phyloP scores from a whole-genome alignment of 257 asterid genomes.

The Primulina tabacum region DNA sequence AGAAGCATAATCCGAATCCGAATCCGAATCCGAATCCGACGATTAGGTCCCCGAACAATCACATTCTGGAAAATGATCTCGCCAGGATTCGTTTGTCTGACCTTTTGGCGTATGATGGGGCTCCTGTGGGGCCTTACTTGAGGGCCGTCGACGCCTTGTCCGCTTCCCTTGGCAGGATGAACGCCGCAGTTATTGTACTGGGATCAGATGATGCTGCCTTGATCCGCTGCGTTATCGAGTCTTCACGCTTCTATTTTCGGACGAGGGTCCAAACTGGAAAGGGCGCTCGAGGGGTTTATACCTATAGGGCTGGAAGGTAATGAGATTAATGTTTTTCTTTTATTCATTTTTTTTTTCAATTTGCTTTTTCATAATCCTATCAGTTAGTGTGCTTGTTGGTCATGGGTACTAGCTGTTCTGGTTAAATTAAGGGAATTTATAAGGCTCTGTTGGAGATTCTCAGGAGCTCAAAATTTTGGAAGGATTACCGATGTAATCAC shows the following conservation, averaged over 20 bases:
- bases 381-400: not conserved
- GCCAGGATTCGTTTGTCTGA: slow-evolving; percentile 70
- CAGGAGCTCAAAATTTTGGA: not conserved
- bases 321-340: not conserved
- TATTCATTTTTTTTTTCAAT: not conserved
- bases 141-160: slow-evolving; percentile 79
- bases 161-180: slow-evolving; percentile 74
- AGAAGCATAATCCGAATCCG: not conserved
- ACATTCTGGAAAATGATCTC: slow-evolving; percentile 20
- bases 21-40: not conserved
- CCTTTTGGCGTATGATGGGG: slow-evolving; percentile 79
- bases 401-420: not conserved
- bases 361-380: not conserved
- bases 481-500: not conserved
- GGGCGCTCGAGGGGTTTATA: slow-evolving; percentile 63
- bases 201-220: slow-evolving; percentile 59
- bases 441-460: not conserved
- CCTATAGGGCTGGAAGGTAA: slow-evolving; percentile 86
- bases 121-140: slow-evolving; percentile 51
- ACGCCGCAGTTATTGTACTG: slow-evolving; percentile 88
- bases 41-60: not conserved
- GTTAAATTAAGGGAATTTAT: slow-evolving; percentile 2
- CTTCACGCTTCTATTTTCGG: slow-evolving; percentile 67
- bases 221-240: slow-evolving; percentile 78
- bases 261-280: slow-evolving; percentile 41